Evolutionary conservation across 306 rosid species (phyloP).

Genomic region (Echinosophora koreensis): DNA sequence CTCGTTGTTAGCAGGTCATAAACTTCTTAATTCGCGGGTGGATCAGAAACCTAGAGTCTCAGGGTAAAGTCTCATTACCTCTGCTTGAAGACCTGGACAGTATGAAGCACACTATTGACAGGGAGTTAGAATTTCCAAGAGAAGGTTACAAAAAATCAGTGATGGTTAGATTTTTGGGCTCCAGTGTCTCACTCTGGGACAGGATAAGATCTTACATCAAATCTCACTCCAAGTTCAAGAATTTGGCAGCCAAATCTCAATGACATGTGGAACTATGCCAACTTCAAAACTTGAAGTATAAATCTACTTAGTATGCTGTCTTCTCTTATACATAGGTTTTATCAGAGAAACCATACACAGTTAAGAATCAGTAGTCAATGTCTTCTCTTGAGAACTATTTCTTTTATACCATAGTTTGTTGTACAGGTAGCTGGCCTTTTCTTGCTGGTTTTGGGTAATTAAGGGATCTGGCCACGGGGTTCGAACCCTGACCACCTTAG

Average conservation of each 20-base stretch:
- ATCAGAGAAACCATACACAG: neutral
- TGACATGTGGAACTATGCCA: constrained; percentile 28
- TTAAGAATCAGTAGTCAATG: constrained; percentile 36
- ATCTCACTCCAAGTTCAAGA: constrained; percentile 43
- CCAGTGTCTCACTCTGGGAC: constrained; percentile 65
- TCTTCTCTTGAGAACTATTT: neutral
- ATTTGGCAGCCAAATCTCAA: constrained; percentile 50
- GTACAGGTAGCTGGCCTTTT: too few relatives aligned
- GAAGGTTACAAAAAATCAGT: constrained; percentile 75
- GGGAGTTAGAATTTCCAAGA: constrained; percentile 76
- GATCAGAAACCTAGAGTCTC: constrained; percentile 79
- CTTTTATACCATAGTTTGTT: too few relatives aligned
- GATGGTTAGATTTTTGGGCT: constrained; percentile 62
- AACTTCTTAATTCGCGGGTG: constrained; percentile 89
- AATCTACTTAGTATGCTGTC: constrained; percentile 10
- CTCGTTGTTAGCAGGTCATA: constrained; percentile 63
- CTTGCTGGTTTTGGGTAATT: too few relatives aligned
- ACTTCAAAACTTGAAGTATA: constrained; percentile 8
- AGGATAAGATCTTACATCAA: constrained; percentile 62
- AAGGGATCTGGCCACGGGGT: too few relatives aligned
- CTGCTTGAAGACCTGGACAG: constrained; percentile 65
- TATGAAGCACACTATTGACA: constrained; percentile 44
- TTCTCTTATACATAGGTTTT: constrained; percentile 9
- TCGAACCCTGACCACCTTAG: too few relatives aligned
- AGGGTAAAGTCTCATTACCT: constrained; percentile 67